phyloP scores from a whole-genome alignment of 139 green algal genomes.

The Zygnema circumcarinatum region DNA sequence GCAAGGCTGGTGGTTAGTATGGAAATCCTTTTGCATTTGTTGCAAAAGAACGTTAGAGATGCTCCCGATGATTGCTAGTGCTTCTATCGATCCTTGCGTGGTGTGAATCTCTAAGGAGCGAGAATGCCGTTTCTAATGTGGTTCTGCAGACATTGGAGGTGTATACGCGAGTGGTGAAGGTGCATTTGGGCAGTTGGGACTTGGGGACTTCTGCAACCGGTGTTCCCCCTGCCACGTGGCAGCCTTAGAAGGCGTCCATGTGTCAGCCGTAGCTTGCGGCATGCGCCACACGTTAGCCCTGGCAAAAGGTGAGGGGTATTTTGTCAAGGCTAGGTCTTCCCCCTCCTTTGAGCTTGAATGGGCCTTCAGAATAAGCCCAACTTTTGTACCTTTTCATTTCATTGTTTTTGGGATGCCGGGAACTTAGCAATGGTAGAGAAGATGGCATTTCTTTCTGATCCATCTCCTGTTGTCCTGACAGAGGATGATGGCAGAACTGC shows the following conservation, averaged over 20 bases:
- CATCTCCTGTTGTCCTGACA: no score
- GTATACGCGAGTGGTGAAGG: slow-evolving; percentile 7
- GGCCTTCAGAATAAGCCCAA: no score
- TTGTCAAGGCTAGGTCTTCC: no score
- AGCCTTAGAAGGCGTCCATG: background rate
- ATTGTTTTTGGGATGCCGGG: no score
- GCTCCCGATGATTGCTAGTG: background rate
- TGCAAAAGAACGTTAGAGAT: background rate
- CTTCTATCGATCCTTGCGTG: background rate
- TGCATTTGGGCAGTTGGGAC: slow-evolving; percentile 1
- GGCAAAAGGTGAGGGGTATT: no score
- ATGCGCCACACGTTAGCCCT: slow-evolving; percentile 14
- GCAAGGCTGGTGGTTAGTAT: background rate
- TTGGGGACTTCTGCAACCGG: background rate
- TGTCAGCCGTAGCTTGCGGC: slow-evolving; percentile 2
- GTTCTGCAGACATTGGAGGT: background rate
- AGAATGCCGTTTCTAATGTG: background rate
- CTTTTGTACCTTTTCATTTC: no score
- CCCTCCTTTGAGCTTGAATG: no score
- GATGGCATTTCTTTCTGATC: no score
- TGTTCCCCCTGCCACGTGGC: background rate
- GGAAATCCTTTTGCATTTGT: background rate
- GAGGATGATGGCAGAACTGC: no score
- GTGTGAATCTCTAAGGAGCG: background rate
- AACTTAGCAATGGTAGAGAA: no score